Evolutionary conservation across 306 rosid species (phyloP).

Genomic region (Acacia crassicarpa): DNA sequence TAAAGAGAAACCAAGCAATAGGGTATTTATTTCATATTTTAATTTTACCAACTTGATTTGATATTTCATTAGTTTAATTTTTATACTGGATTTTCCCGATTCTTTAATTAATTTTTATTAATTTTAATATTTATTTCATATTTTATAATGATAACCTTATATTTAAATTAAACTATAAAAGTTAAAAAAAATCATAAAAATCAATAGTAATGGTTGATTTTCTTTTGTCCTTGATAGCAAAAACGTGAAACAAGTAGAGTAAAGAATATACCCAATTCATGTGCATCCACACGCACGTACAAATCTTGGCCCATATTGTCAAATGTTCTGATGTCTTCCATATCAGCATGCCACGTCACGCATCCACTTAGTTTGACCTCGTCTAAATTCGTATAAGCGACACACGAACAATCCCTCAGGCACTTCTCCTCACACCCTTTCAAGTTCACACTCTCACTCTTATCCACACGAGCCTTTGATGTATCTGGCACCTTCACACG

Average conservation of each 20-base stretch:
- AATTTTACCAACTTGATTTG: too few relatives aligned
- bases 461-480: not conserved
- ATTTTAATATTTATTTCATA: too few relatives aligned
- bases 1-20: too few relatives aligned
- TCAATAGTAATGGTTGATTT: too few relatives aligned
- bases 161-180: too few relatives aligned
- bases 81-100: too few relatives aligned
- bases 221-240: not conserved
- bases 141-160: too few relatives aligned
- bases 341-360: not conserved
- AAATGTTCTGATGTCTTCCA: not conserved
- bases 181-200: too few relatives aligned
- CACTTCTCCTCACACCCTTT: not conserved
- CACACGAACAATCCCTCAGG: not conserved
- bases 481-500: constrained; percentile 50
- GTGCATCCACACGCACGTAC: not conserved
- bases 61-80: too few relatives aligned
- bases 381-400: not conserved
- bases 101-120: too few relatives aligned
- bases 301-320: not conserved
- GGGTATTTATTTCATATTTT: too few relatives aligned
- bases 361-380: not conserved
- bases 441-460: not conserved
- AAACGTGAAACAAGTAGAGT: not conserved
- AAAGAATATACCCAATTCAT: not conserved